Base-by-base conservation (phyloP, 2,329 filamentous ascomycete species). In the Arthrinium phaeospermum region DNA sequence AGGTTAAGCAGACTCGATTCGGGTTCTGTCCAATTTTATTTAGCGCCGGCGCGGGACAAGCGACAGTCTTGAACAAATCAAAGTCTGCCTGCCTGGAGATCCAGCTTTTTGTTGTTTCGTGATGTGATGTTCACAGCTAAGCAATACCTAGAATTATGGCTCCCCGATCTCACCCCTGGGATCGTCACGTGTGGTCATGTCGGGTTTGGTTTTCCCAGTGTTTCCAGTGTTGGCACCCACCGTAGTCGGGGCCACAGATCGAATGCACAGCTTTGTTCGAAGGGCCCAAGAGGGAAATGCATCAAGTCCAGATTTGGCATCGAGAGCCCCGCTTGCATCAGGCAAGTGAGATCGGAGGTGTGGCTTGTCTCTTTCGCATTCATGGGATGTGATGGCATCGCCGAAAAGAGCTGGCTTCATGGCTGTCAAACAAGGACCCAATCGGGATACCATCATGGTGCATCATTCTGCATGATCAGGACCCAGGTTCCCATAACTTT, bases 381-480 rank as follows among this genome's bases (percentile, higher is more conserved):
- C 57, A 64, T 64, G 57, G 57, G 57, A 41, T 41, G 57, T 19
- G 57, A 64, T 64, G 57, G 57, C 57, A 64, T 64, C 57, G 57
- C 57, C 57, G 57, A 64, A 37, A 41, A 19, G 57, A 64, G 57
- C 41, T 64, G 57, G 34, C 57, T 16, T n/a, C 37, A 64, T 24
- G 41, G 19, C 22, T 64, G 57, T 64, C 57, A 41, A 41, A 41
- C 22, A 37, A 24, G 30, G 34, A 34, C 57, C 57, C 57, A 64
- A 64, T 41, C 57, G 19, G 57, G 57, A 64, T 19, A 41, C 4
- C 34, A 41, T n/a, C 12, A 41, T 41, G 19, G 30, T 64, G 57
- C 57, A 64, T 64, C 57, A 41, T 64, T 64, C 57, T 64, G 57
- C 57, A 64, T 64, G 30, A 64, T n/a, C 8, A 41, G 41, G 57